phyloP scores from a whole-genome alignment of 768 basidiomycete species.

The Cubamyces lactineus region DNA sequence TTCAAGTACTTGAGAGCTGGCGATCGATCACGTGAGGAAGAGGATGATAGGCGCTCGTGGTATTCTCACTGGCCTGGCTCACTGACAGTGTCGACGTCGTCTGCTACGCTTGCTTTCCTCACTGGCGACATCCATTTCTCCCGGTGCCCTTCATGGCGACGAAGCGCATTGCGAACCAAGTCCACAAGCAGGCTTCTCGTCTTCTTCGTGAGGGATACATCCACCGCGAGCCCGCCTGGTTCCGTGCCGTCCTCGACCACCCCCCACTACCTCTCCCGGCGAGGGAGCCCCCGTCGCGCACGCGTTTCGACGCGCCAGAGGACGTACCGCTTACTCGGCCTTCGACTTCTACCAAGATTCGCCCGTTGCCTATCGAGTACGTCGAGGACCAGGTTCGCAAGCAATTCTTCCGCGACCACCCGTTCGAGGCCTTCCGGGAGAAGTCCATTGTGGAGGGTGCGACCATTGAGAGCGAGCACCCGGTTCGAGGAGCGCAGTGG shows the following conservation, averaged over 20 bases:
- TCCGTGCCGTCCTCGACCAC: conserved; percentile 78
- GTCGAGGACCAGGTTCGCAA: conserved; percentile 83
- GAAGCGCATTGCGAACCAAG: conserved; percentile 81
- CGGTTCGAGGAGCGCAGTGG: conserved; percentile 68
- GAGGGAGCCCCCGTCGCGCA: conserved; percentile 63
- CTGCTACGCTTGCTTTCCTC: background rate
- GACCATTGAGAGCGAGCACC: conserved; percentile 56
- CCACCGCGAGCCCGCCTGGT: conserved; percentile 77
- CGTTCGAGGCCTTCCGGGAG: conserved; percentile 91
- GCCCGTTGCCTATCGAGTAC: conserved; percentile 68
- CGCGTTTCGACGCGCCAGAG: conserved; percentile 50
- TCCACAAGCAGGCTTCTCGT: conserved; percentile 85
- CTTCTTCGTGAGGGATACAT: conserved; percentile 70
- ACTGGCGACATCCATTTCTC: background rate
- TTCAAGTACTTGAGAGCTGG: no score
- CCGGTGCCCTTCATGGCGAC: conserved; percentile 30
- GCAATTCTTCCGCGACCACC: conserved; percentile 95
- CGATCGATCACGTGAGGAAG: background rate
- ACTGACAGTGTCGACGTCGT: conserved; percentile 3
- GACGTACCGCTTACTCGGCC: conserved; percentile 17
- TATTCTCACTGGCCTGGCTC: conserved; percentile 44
- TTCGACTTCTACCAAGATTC: conserved; percentile 23
- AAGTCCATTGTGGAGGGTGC: conserved; percentile 74
- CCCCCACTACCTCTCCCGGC: conserved; percentile 89
- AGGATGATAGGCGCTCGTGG: background rate